Base-by-base conservation (phyloP, 192 early-diverging fungal genomes). In the Gryganskiella cystojenkinii region DNA sequence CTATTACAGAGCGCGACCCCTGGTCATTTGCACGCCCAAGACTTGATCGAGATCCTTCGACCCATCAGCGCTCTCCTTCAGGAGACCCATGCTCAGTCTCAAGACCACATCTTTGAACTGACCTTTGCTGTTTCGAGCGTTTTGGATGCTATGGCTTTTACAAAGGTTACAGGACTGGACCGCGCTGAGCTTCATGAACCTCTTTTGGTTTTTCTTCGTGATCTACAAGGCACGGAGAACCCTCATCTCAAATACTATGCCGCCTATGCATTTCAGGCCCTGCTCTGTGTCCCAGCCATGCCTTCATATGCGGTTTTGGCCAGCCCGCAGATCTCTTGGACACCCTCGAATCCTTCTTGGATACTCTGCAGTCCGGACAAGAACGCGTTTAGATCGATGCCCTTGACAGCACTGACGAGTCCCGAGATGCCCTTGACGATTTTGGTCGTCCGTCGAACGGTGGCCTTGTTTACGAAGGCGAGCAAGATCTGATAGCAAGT, bases 111-210 rank as follows among this genome's bases (percentile, higher is more conserved):
- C 50, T 52, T 52, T 34, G n/a, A 52, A 27, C 24, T 64, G 11
- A 52, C 49, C 2, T 22, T 42, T 30, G 25, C 50, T 14, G 43
- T 64, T 13, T 43, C 58, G 14, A 10, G 25, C 3, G 43, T 60
- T n/a, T 24, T 60, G 5, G 58, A 60, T 45, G 58, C 42, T 22
- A 60, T 60, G 58, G 58, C 58, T 15, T n/a, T 28, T 20, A 27
- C 24, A 25, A 45, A 60, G 1, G 27, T 60, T 24, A 45, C 42
- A 14, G 58, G 42, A 5, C 42, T 60, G 22, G 27, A 45, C 43
- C 58, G 58, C 42, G 42, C 28, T 19, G 24, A 33, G 25, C 8
- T 43, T 7, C 58, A 60, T 31, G 58, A 60, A 28, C 58, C 58
- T 1, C 42, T 60, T 2, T 1, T 15, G 22, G 3, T 0, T 2